Percentiles rank a stretch among this genome's conserved stretches.
phyloP scores from a whole-genome alignment of 2,329 filamentous ascomycete species.

The Ilyonectria sp. region DNA sequence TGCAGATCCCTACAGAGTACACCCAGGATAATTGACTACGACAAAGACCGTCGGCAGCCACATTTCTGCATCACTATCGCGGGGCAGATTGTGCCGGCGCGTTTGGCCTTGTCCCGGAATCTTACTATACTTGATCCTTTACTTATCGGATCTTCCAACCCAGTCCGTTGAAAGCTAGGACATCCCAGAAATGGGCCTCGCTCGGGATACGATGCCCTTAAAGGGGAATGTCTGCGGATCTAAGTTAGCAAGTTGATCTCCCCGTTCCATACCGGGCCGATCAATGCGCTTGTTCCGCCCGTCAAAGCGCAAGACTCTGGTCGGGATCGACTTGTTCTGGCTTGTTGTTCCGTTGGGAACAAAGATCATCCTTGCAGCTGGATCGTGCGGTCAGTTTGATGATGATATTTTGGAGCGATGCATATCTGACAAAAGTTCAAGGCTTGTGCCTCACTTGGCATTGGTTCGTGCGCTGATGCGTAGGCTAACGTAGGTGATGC shows the following conservation, averaged over 20 bases:
- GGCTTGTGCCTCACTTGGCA: no score
- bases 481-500: no score
- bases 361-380: no score
- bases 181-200: conserved; percentile 7
- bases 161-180: not conserved
- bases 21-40: not conserved
- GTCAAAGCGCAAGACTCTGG: no score
- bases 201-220: not conserved
- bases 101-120: not conserved
- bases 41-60: not conserved
- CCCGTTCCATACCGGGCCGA: not conserved
- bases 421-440: no score
- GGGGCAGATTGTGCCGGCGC: not conserved
- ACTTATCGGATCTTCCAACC: conserved; percentile 3
- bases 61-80: conserved; percentile 5
- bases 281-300: not conserved
- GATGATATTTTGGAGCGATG: no score
- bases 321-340: no score
- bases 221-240: conserved; percentile 3
- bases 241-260: not conserved
- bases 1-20: not conserved
- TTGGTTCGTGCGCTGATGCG: no score
- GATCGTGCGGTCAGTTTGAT: no score
- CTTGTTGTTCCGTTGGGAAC: no score
- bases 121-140: not conserved